phyloP scores from a whole-genome alignment of 2,329 filamentous ascomycete genomes.

The Thelonectria blattea region DNA sequence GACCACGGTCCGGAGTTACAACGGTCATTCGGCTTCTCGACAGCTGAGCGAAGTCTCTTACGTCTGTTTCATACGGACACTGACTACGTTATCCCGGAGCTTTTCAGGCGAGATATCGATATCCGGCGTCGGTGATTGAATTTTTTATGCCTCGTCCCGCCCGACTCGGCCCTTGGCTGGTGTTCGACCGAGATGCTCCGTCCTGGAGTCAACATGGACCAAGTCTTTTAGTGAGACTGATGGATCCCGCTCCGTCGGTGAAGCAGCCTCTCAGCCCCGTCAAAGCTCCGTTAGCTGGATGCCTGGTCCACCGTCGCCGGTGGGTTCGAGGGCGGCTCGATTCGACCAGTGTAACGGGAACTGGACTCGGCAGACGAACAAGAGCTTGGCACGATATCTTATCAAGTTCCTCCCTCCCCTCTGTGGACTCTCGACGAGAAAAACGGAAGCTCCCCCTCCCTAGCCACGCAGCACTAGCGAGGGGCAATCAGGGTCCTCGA shows the following conservation, averaged over 20 bases:
- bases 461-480: slow-evolving; percentile 8
- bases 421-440: slow-evolving; percentile 2
- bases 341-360: slow-evolving; percentile 14
- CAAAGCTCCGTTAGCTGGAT: slow-evolving; percentile 4
- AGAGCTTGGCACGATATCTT: neutral
- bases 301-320: slow-evolving; percentile 13
- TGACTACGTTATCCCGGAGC: neutral
- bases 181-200: slow-evolving; percentile 3
- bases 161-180: neutral
- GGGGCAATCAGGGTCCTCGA: slow-evolving; percentile 13
- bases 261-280: slow-evolving; percentile 19
- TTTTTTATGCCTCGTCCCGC: slow-evolving; percentile 21
- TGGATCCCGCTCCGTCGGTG: slow-evolving; percentile 18
- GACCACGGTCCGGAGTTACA: slow-evolving; percentile 13
- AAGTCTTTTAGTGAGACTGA: neutral
- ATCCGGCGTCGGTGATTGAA: slow-evolving; percentile 7
- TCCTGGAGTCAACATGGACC: neutral
- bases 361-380: slow-evolving; percentile 4
- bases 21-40: slow-evolving; percentile 19
- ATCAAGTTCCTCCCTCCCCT: slow-evolving; percentile 2
- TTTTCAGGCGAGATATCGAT: slow-evolving; percentile 1
- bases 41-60: neutral
- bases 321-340: slow-evolving; percentile 10
- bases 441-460: no score
- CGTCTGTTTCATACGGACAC: neutral